A percentile compares a stretch with the other conserved stretches of the same genome.
Evolutionary conservation across 257 asterid genomes (phyloP).

Genomic region (Solanum pinnatisectum): DNA sequence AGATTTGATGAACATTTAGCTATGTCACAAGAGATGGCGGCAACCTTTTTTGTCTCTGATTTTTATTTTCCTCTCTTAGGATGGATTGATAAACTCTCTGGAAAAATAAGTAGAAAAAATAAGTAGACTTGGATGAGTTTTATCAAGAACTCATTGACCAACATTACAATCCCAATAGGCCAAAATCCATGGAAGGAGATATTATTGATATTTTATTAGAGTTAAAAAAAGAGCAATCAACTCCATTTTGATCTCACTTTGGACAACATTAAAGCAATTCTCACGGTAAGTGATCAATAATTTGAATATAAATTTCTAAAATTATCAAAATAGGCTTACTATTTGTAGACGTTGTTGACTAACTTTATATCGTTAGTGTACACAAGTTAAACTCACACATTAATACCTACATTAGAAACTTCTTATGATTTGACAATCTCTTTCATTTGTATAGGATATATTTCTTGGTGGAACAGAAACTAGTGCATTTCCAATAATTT

Average conservation of each 20-base stretch:
- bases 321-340: too few species aligned
- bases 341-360: too few species aligned
- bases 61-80: slow-evolving; percentile 6
- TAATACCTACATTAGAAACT: too few species aligned
- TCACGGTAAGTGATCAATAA: background rate
- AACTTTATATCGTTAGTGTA: too few species aligned
- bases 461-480: background rate
- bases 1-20: background rate
- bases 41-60: slow-evolving; percentile 1
- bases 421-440: too few species aligned
- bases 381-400: too few species aligned
- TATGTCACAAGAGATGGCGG: background rate
- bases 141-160: slow-evolving; percentile 19
- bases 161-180: background rate
- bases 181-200: slow-evolving; percentile 1
- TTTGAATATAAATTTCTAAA: too few species aligned
- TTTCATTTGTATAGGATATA: background rate
- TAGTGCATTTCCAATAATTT: background rate
- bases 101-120: background rate
- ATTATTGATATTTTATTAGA: slow-evolving; percentile 13
- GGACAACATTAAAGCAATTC: slow-evolving; percentile 7
- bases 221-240: background rate
- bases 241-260: background rate
- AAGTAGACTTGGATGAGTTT: slow-evolving; percentile 5
- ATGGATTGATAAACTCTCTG: slow-evolving; percentile 7